These are phyloP conservation scores for Pseudotulostoma volvatum DNA, from an alignment of 495 filamentous ascomycete species.

Conservation along the genomic window DNA sequence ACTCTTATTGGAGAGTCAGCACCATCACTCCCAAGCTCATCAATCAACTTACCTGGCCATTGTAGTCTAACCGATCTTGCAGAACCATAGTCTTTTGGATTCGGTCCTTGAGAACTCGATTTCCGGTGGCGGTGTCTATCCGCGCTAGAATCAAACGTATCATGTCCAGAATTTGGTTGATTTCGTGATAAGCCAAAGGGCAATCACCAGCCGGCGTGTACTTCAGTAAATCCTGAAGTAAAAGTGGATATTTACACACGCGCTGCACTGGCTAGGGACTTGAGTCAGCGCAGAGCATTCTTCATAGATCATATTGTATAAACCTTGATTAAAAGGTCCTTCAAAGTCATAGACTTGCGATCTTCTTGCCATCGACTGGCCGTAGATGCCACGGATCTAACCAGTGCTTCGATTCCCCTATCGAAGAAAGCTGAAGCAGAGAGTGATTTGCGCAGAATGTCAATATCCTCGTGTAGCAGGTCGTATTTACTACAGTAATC, in stretches of 20 bases:
- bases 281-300: too few relatives aligned
- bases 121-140: constrained; percentile 58
- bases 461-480: constrained; percentile 58
- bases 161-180: constrained; percentile 54
- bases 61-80: constrained; percentile 44
- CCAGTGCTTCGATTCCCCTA: constrained; percentile 73
- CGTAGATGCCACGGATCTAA: constrained; percentile 54
- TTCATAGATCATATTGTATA: constrained; percentile 1
- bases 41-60: constrained; percentile 41
- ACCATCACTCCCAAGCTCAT: constrained; percentile 3
- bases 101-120: constrained; percentile 23
- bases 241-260: constrained; percentile 78
- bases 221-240: constrained; percentile 68
- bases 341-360: constrained; percentile 60
- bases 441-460: constrained; percentile 47
- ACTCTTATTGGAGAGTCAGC: constrained; percentile 9
- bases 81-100: constrained; percentile 37
- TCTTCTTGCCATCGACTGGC: constrained; percentile 45
- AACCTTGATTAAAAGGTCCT: constrained; percentile 86
- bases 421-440: constrained; percentile 70
- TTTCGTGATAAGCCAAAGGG: constrained; percentile 58
- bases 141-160: constrained; percentile 54
- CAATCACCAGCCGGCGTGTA: constrained; percentile 73
- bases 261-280: constrained; percentile 72
- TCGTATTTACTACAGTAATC: constrained; percentile 82